phyloP scores from a whole-genome alignment of 2,329 filamentous ascomycete genomes.

The Cladosporium sp. region DNA sequence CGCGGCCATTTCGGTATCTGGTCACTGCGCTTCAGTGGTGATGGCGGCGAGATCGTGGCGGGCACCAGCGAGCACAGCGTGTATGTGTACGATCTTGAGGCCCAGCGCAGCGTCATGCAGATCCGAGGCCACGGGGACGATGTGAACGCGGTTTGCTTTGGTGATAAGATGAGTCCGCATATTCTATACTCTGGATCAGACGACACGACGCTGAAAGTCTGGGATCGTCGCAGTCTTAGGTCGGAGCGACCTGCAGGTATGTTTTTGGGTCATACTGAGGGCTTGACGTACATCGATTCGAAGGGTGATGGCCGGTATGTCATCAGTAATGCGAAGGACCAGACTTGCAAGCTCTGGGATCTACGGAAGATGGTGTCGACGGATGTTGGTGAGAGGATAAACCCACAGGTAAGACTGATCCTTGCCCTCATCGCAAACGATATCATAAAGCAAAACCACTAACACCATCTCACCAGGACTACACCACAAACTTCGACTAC shows the following conservation, averaged over 20 bases:
- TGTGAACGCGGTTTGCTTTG: conserved; percentile 96
- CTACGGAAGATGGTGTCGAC: conserved; percentile 83
- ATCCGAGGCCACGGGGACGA: conserved; percentile 81
- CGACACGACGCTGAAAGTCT: conserved; percentile 91
- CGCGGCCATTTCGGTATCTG: conserved; percentile 58
- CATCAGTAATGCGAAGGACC: conserved; percentile 91
- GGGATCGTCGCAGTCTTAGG: conserved; percentile 77
- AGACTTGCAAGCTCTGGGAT: conserved; percentile 98
- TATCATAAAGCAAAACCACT: neutral
- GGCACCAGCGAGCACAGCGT: conserved; percentile 79
- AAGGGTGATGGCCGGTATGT: conserved; percentile 90
- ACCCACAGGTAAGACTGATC: conserved; percentile 44
- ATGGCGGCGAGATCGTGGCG: conserved; percentile 86
- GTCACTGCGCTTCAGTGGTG: conserved; percentile 89
- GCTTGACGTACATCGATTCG: conserved; percentile 69
- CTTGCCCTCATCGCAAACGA: neutral
- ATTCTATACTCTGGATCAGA: conserved; percentile 96
- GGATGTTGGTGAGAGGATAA: conserved; percentile 60
- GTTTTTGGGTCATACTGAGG: conserved; percentile 67
- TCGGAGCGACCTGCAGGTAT: conserved; percentile 64
- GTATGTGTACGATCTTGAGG: conserved; percentile 90
- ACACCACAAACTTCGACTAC: conserved; percentile 72
- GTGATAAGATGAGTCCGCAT: conserved; percentile 83
- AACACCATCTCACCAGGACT: conserved; percentile 39
- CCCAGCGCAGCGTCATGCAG: conserved; percentile 70